Evolutionary conservation across 768 basidiomycete genomes (phyloP), one percentile per base, ranked within the genome.

Genomic region (Amylocystis lapponica): DNA sequence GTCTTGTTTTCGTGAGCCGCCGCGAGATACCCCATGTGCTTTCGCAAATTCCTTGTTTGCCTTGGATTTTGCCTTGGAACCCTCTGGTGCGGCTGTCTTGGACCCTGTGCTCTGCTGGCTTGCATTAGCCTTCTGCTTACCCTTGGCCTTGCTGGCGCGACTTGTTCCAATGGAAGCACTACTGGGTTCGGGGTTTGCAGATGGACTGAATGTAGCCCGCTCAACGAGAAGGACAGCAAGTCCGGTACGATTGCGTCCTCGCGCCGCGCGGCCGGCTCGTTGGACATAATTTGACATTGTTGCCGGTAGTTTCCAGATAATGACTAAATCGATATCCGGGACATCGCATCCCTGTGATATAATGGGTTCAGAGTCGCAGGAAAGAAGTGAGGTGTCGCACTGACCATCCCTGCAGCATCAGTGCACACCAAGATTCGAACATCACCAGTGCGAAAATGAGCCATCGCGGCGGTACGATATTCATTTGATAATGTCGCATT

Each of bases 331-430:
- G 3, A 70, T 52, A 43, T 67, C 58, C 0, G 38, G 54, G 42
- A 51, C 35, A 48, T 54, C 42, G 19, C 43, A 56, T 2, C 68
- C 49, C 39, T 51, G n/a, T 8, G 10, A 11, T 10, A 7, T 17
- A 10, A n/a, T n/a, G n/a, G n/a, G n/a, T n/a, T n/a, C n/a, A n/a
- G n/a, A n/a, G n/a, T n/a, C n/a, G n/a, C n/a, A n/a, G n/a, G n/a
- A n/a, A n/a, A n/a, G n/a, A n/a, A n/a, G n/a, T n/a, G 39, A n/a
- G 14, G 16, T 22, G 16, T 19, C 33, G 19, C 8, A 14, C 60
- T 22, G 20, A 63, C 65, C 64, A 66, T 65, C 22, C 64, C 64
- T 14, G 64, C 61, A 11, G 65, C 66, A 47, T 68, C 65, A 1
- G 66, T 68, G 43, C 64, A 67, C 3, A 66, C 51, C 9, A 67